These are phyloP conservation scores for Seminavis robusta DNA, from an alignment of 108 stramenopile genomes.

Conservation along the genomic window DNA sequence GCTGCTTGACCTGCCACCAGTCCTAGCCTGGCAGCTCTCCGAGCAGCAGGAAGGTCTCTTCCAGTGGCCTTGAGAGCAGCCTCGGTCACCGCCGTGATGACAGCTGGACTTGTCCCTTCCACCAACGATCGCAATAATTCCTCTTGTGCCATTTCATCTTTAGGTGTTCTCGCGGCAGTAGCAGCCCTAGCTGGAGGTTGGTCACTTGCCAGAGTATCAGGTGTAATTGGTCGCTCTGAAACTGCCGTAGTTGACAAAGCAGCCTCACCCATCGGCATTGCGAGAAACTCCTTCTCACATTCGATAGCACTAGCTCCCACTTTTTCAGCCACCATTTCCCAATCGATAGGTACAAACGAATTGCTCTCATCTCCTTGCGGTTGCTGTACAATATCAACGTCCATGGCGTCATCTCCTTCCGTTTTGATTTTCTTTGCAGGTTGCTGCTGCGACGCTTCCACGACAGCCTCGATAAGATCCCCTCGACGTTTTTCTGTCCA, in stretches of 20 bases:
- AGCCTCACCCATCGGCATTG: conserved; percentile 20
- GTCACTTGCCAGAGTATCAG: conserved; percentile 10
- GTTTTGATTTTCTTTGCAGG: background rate
- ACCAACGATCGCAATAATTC: conserved; percentile 7
- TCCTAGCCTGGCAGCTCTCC: conserved; percentile 50
- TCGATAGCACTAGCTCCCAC: conserved; percentile 55
- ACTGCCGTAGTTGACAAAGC: background rate
- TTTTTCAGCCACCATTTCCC: conserved; percentile 56
- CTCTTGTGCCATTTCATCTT: background rate
- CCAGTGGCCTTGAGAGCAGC: conserved; percentile 53
- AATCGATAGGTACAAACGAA: conserved; percentile 33
- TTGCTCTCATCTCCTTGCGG: conserved; percentile 31
- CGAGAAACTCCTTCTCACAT: conserved; percentile 64
- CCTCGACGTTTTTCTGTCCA: too few relatives aligned
- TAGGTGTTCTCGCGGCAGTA: background rate
- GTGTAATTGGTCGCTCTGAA: conserved; percentile 21
- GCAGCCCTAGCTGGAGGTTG: conserved; percentile 1
- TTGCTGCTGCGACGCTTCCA: background rate
- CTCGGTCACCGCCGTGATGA: conserved; percentile 36
- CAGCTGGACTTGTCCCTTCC: conserved; percentile 44
- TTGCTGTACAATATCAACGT: conserved; percentile 39
- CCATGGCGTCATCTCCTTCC: conserved; percentile 15
- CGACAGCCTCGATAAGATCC: too few relatives aligned
- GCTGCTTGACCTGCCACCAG: conserved; percentile 50
- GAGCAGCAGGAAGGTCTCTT: conserved; percentile 38